These are phyloP conservation scores for Verticillium nubilum DNA, from an alignment of 2,329 filamentous ascomycete genomes.

Conservation along the genomic window DNA sequence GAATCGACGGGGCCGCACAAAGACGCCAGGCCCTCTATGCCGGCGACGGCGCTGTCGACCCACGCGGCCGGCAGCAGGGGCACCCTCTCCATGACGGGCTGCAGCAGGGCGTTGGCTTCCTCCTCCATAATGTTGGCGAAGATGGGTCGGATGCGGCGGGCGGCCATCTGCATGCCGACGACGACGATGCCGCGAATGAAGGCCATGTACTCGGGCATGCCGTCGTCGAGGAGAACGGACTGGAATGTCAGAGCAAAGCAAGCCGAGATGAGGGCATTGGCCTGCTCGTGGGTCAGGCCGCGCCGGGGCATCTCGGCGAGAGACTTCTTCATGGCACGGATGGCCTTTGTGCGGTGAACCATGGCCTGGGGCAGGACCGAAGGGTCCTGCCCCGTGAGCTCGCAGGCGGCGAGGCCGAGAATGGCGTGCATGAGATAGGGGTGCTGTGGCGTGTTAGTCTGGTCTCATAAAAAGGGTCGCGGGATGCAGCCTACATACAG, in stretches of 20 bases:
- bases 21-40: slow-evolving; percentile 34
- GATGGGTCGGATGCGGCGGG: slow-evolving; percentile 41
- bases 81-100: slow-evolving; percentile 38
- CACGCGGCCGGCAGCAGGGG: slow-evolving; percentile 39
- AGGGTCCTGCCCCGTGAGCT: slow-evolving; percentile 46
- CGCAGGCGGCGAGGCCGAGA: slow-evolving; percentile 61
- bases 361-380: slow-evolving; percentile 53
- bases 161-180: slow-evolving; percentile 48
- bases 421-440: slow-evolving; percentile 68
- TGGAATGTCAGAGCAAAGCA: slow-evolving; percentile 57
- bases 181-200: slow-evolving; percentile 54
- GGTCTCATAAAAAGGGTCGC: not conserved
- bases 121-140: slow-evolving; percentile 41
- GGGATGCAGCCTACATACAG: slow-evolving; percentile 34
- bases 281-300: slow-evolving; percentile 41
- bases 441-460: slow-evolving; percentile 34
- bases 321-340: slow-evolving; percentile 54
- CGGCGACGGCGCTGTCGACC: slow-evolving; percentile 39
- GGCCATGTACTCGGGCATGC: slow-evolving; percentile 55
- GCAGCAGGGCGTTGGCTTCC: slow-evolving; percentile 33
- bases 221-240: slow-evolving; percentile 51
- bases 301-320: slow-evolving; percentile 35
- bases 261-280: slow-evolving; percentile 54
- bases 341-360: slow-evolving; percentile 59
- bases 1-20: slow-evolving; percentile 40